Conservation (phyloP, 305 asterid species). For the Fraxinus xanthoxyloides region DNA sequence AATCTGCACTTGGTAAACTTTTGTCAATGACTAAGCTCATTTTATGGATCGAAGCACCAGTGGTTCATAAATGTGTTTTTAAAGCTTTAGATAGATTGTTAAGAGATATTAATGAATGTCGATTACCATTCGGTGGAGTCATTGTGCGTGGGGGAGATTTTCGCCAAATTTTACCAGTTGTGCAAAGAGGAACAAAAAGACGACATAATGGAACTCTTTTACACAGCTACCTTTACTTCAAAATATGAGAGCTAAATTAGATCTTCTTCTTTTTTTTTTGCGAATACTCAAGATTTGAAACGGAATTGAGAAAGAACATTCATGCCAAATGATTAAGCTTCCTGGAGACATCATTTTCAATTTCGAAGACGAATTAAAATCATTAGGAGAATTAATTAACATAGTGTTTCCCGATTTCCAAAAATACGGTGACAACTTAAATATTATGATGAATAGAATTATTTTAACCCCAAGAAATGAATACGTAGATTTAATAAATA, state of each 20-base stretch:
- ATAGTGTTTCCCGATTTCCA: not conserved
- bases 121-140: not conserved
- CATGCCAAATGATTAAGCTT: not conserved
- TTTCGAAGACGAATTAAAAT: too few relatives aligned
- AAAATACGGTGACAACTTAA: not conserved
- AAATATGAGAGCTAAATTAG: not conserved
- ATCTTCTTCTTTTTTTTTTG: not conserved
- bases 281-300: not conserved
- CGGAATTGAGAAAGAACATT: not conserved
- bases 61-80: not conserved
- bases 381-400: not conserved
- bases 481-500: too few relatives aligned
- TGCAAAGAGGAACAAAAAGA: not conserved
- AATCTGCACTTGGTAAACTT: not conserved
- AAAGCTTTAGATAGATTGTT: not conserved
- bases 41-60: not conserved
- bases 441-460: not conserved
- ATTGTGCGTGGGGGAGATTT: not conserved
- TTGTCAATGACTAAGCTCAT: too few relatives aligned
- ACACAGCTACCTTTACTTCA: not conserved
- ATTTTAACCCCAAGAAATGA: too few relatives aligned
- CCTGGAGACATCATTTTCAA: not conserved
- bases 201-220: not conserved
- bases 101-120: not conserved
- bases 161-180: not conserved